Conservation (phyloP, 2,329 filamentous ascomycete species). For the Eurotiales sp. region DNA sequence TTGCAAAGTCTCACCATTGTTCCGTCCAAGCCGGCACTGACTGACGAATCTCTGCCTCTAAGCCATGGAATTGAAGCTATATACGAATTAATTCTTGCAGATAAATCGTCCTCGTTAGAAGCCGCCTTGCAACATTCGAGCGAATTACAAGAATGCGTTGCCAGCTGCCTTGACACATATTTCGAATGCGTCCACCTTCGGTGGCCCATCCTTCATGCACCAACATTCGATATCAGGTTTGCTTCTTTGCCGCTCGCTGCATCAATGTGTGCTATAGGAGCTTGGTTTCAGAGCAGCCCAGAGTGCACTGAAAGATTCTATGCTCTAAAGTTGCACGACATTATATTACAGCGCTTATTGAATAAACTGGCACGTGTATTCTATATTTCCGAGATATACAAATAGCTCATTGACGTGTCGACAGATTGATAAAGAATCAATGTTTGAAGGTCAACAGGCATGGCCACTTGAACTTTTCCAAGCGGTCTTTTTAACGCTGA, state of each 20-base stretch:
- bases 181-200: slow-evolving; percentile 5
- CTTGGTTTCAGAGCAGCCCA: slow-evolving; percentile 3
- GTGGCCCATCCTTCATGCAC: slow-evolving; percentile 9
- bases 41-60: background rate
- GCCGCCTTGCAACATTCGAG: background rate
- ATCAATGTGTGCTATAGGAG: slow-evolving; percentile 9
- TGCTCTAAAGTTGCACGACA: slow-evolving; percentile 4
- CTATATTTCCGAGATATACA: too few relatives aligned
- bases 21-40: background rate
- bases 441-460: background rate
- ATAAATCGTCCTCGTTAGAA: slow-evolving; percentile 1
- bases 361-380: background rate
- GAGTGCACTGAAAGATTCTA: slow-evolving; percentile 6
- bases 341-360: slow-evolving; percentile 7
- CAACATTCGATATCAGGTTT: slow-evolving; percentile 3
- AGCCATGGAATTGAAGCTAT: background rate
- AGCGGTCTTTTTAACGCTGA: background rate
- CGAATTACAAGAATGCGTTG: background rate
- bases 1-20: slow-evolving; percentile 5
- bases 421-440: background rate
- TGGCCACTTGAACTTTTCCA: slow-evolving; percentile 12
- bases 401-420: background rate
- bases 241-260: slow-evolving; percentile 6
- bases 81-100: slow-evolving; percentile 7
- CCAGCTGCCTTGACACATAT: slow-evolving; percentile 4